These are phyloP conservation scores for Aspergillus jensenii DNA, from an alignment of 2,329 filamentous ascomycete genomes.

Conservation along the genomic window DNA sequence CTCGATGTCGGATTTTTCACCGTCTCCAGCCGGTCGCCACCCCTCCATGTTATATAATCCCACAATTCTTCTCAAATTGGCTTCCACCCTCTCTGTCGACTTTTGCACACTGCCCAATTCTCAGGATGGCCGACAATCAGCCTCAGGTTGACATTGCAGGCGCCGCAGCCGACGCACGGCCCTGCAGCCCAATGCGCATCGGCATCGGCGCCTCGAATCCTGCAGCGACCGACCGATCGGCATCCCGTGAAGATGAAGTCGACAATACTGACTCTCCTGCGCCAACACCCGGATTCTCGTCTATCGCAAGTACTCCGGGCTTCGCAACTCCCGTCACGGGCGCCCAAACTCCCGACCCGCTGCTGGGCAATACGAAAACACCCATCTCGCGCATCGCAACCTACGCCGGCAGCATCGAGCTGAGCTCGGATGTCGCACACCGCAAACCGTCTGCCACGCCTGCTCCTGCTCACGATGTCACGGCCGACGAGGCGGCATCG, in stretches of 20 bases:
- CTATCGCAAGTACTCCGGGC: not conserved
- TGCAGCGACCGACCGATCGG: not conserved
- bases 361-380: conserved; percentile 16
- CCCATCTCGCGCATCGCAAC: not conserved
- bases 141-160: not conserved
- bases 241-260: not conserved
- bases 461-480: conserved; percentile 13
- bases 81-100: too few relatives aligned
- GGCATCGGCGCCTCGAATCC: not conserved
- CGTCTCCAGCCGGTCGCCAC: not conserved
- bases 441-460: conserved; percentile 18
- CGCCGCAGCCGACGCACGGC: not conserved
- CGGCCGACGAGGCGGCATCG: conserved; percentile 4
- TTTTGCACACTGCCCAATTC: too few relatives aligned
- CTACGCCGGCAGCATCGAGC: not conserved
- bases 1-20: too few relatives aligned
- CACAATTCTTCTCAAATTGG: not conserved
- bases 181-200: not conserved
- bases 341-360: conserved; percentile 29
- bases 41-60: not conserved
- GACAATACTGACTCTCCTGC: not conserved
- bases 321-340: conserved; percentile 26
- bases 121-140: not conserved
- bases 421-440: conserved; percentile 14
- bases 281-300: not conserved